A percentile compares a stretch with the other conserved stretches of the same genome.
Conservation (phyloP, 805 yeast species). For the Yarrowia sp. region DNA sequence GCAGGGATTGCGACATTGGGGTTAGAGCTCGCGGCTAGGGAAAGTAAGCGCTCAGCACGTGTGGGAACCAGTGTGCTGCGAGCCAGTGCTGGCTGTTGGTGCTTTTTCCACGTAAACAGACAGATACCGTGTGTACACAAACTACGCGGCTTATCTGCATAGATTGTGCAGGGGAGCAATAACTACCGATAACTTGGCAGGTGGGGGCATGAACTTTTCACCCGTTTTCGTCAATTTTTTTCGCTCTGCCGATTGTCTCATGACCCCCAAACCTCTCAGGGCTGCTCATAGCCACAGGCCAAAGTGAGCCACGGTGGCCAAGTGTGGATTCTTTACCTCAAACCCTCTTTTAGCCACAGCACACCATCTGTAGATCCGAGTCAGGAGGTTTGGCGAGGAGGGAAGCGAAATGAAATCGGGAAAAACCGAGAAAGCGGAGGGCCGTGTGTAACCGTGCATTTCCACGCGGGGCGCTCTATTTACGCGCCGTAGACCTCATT, state of each 20-base stretch:
- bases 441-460: neutral
- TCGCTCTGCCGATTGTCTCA: neutral
- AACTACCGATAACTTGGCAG: neutral
- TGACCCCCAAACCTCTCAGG: neutral
- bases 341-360: constrained; percentile 27
- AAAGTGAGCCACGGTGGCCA: constrained; percentile 4
- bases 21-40: neutral
- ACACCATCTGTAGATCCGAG: constrained; percentile 22
- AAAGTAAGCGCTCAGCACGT: neutral
- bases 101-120: no score
- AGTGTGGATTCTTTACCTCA: constrained; percentile 18
- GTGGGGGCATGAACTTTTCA: neutral
- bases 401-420: neutral
- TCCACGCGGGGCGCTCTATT: neutral
- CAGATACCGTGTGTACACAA: no score
- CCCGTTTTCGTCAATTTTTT: neutral
- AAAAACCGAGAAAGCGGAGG: neutral
- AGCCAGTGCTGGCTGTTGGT: no score
- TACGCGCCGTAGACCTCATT: neutral
- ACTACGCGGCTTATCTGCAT: constrained; percentile 23
- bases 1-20: constrained; percentile 20
- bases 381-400: constrained; percentile 3
- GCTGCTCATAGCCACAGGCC: neutral
- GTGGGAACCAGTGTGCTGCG: no score
- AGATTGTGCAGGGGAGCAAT: neutral